These are phyloP conservation scores for Cucurbita pepo DNA, from an alignment of 306 rosid species.

Conservation along the genomic window DNA sequence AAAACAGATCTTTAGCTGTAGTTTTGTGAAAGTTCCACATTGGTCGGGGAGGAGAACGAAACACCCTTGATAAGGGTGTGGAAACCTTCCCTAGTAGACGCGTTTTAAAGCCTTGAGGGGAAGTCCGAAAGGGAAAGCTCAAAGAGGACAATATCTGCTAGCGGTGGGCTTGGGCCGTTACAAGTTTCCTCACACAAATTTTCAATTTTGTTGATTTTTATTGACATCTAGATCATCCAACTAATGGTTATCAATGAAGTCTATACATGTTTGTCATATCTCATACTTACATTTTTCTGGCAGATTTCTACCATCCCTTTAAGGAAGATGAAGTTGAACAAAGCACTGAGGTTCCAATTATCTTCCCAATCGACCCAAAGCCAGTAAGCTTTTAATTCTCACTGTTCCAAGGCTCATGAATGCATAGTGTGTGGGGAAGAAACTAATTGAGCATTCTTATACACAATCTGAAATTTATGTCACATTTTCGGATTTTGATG, in stretches of 20 bases:
- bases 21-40: background rate
- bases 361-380: slow-evolving; percentile 53
- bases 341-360: slow-evolving; percentile 72
- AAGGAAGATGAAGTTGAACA: slow-evolving; percentile 79
- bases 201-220: background rate
- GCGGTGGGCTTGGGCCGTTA: no score
- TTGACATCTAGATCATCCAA: background rate
- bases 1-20: background rate
- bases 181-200: background rate
- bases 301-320: slow-evolving; percentile 79
- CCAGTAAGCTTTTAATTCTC: slow-evolving; percentile 36
- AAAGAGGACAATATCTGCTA: no score
- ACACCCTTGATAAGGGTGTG: no score
- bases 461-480: background rate
- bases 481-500: slow-evolving; percentile 4
- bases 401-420: background rate
- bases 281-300: background rate
- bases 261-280: background rate
- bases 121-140: no score
- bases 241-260: background rate
- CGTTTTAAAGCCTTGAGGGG: no score
- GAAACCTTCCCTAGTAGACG: no score
- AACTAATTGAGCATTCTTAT: background rate
- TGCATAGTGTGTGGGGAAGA: background rate
- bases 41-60: no score